Evolutionary conservation across 1,284 basidiomycete genomes (phyloP).

Genomic region (Hypsizygus ulmarius): DNA sequence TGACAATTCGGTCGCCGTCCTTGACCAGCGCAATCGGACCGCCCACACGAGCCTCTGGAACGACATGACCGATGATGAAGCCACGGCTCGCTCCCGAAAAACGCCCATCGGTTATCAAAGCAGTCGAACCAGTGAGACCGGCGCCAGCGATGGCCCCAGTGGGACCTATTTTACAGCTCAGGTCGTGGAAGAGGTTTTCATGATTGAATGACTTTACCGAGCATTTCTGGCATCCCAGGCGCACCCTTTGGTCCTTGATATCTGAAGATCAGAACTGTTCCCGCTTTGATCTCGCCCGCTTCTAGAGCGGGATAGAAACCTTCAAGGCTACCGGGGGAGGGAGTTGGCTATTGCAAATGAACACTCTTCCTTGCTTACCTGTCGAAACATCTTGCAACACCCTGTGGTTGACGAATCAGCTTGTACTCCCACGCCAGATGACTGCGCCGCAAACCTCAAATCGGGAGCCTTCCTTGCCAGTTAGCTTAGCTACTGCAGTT

Average conservation of each 20-base stretch:
- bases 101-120: slow-evolving; percentile 93
- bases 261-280: slow-evolving; percentile 86
- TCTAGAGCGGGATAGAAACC: slow-evolving; percentile 85
- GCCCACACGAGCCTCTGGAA: slow-evolving; percentile 89
- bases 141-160: slow-evolving; percentile 93
- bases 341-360: slow-evolving; percentile 5
- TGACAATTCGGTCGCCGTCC: slow-evolving; percentile 86
- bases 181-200: background rate
- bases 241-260: slow-evolving; percentile 97
- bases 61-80: slow-evolving; percentile 77
- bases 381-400: slow-evolving; percentile 76
- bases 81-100: slow-evolving; percentile 79
- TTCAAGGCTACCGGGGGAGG: slow-evolving; percentile 53
- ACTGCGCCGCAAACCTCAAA: slow-evolving; percentile 63
- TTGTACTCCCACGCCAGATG: background rate
- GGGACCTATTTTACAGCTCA: slow-evolving; percentile 50
- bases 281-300: slow-evolving; percentile 80
- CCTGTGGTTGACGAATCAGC: slow-evolving; percentile 37
- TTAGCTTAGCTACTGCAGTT: slow-evolving; percentile 93
- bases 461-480: slow-evolving; percentile 89
- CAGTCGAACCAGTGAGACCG: slow-evolving; percentile 86
- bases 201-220: slow-evolving; percentile 34
- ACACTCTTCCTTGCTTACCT: slow-evolving; percentile 35
- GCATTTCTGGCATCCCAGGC: slow-evolving; percentile 94
- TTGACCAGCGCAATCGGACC: slow-evolving; percentile 94